phyloP scores from a whole-genome alignment of 208 protist genomes.

The Pavlovales sp. region DNA sequence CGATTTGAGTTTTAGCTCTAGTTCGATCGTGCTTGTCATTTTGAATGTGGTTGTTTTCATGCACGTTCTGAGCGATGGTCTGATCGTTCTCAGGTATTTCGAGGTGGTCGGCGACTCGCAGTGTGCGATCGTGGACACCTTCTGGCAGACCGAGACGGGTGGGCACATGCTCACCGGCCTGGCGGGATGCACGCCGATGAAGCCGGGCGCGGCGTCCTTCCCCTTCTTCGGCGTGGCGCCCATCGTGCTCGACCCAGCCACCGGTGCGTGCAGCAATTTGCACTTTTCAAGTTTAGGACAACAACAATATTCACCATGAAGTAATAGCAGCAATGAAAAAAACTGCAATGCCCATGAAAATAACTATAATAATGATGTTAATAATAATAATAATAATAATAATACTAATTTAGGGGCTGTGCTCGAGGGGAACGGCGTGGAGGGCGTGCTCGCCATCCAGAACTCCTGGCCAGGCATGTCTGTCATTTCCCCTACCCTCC shows the following conservation, averaged over 20 bases:
- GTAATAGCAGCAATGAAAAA: no score
- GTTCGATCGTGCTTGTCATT: no score
- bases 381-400: no score
- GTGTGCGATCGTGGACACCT: conserved; percentile 90
- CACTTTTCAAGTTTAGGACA: no score
- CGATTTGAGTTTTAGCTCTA: neutral
- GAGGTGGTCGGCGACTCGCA: conserved; percentile 76
- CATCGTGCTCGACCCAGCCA: conserved; percentile 77
- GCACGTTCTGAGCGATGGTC: no score
- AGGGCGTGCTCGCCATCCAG: conserved; percentile 75
- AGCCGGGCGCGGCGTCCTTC: conserved; percentile 84
- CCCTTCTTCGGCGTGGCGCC: conserved; percentile 94
- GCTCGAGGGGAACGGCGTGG: conserved; percentile 39
- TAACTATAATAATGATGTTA: no score
- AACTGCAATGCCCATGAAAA: no score
- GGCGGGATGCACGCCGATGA: conserved; percentile 80
- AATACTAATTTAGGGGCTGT: no score
- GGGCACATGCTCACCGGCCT: conserved; percentile 87
- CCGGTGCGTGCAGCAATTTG: no score
- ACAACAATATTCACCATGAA: no score
- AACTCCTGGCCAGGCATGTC: conserved; percentile 84
- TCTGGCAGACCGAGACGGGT: conserved; percentile 96
- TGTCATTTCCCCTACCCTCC: no score
- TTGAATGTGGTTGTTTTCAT: no score
- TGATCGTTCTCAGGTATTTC: conserved; percentile 88